A percentile compares a stretch with the other conserved stretches of the same genome.
Evolutionary conservation across 345 rosid species (phyloP).

Genomic region (Hibiscus trionum): DNA sequence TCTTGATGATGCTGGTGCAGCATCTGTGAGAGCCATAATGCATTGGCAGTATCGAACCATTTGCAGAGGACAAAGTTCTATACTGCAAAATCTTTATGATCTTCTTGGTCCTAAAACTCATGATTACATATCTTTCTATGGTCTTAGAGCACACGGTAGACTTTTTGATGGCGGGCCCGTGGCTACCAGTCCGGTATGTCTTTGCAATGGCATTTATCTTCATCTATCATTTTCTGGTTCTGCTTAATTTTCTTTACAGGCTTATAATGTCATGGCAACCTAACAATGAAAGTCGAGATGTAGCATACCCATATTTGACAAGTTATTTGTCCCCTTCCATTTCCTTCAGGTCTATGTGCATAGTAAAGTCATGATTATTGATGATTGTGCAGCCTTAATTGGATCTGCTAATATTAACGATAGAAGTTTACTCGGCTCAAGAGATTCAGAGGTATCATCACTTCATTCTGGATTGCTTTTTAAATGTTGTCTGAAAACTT

Average conservation of each 20-base stretch:
- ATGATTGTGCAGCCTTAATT: conserved; percentile 60
- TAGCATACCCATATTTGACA: not conserved
- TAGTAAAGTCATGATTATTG: conserved; percentile 89
- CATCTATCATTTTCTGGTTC: not conserved
- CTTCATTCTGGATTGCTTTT: not conserved
- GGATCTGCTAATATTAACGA: conserved; percentile 97
- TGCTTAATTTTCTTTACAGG: not conserved
- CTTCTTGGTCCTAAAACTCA: conserved; percentile 66
- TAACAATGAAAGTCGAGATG: not conserved
- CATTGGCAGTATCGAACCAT: conserved; percentile 99
- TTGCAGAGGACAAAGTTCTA: conserved; percentile 83
- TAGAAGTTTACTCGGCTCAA: conserved; percentile 92
- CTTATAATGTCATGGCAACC: not conserved
- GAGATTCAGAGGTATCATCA: conserved; percentile 91
- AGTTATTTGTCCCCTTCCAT: not conserved
- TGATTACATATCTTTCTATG: conserved; percentile 88
- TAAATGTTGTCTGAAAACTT: not conserved
- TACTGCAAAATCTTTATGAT: conserved; percentile 68
- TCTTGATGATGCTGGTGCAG: conserved; percentile 91
- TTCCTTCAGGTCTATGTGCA: conserved; percentile 81
- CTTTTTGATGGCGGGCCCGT: conserved; percentile 82
- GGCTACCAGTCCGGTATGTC: conserved; percentile 84
- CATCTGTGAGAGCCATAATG: conserved; percentile 98
- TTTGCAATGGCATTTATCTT: conserved; percentile 3
- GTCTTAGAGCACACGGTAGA: conserved; percentile 79